phyloP scores from a whole-genome alignment of 1,284 basidiomycete genomes.

The Malassezia dermatis region DNA sequence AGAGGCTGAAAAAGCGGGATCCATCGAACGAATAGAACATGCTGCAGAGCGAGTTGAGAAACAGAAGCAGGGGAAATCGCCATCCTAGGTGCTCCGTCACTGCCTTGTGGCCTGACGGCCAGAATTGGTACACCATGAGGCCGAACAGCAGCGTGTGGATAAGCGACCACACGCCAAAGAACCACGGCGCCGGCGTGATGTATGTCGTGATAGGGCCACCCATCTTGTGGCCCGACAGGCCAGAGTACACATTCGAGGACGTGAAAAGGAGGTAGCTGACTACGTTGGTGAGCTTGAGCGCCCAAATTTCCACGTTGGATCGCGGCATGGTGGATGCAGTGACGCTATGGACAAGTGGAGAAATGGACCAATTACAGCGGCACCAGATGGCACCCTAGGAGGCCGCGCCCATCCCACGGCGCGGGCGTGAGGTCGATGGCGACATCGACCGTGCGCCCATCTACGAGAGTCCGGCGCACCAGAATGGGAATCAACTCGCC shows the following conservation, averaged over 20 bases:
- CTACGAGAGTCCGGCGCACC: not conserved
- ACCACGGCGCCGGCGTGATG: slow-evolving; percentile 77
- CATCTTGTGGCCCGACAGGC: slow-evolving; percentile 57
- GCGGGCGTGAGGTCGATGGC: not conserved
- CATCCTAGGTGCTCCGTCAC: slow-evolving; percentile 77
- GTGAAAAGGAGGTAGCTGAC: slow-evolving; percentile 68
- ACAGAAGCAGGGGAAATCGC: slow-evolving; percentile 72
- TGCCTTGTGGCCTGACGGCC: slow-evolving; percentile 61
- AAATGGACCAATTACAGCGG: not conserved
- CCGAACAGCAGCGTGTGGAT: slow-evolving; percentile 79
- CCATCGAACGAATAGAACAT: slow-evolving; percentile 52
- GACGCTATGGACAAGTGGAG: not conserved
- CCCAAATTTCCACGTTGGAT: not conserved
- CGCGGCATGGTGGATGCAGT: not conserved
- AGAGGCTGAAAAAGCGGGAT: slow-evolving; percentile 61
- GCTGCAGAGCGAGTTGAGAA: slow-evolving; percentile 76
- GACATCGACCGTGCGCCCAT: not conserved
- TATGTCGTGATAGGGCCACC: slow-evolving; percentile 57
- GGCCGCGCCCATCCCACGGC: slow-evolving; percentile 11
- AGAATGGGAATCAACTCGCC: not conserved
- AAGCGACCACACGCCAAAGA: slow-evolving; percentile 65
- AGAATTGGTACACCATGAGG: slow-evolving; percentile 40
- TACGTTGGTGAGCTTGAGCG: slow-evolving; percentile 61
- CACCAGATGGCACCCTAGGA: slow-evolving; percentile 16
- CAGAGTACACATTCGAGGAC: slow-evolving; percentile 76